Conservation (phyloP, 106 monocot genomes). For the Allium fistulosum region DNA sequence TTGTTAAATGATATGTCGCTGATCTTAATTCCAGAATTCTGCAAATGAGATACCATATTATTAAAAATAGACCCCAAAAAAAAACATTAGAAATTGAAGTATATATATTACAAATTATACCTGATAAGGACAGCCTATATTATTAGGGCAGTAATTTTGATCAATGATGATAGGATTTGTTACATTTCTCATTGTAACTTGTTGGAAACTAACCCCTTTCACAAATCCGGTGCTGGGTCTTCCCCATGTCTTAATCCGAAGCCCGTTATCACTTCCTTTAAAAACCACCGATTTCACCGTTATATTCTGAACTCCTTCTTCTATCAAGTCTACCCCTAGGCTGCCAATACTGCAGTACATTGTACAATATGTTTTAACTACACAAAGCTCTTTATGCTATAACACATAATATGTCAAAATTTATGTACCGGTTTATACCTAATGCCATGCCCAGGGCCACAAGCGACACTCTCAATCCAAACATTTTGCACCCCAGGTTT, state of each 20-base stretch:
- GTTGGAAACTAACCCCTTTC: constrained; percentile 9
- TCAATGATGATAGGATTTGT: constrained; percentile 16
- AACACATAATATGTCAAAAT: neutral
- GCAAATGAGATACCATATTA: too few relatives aligned
- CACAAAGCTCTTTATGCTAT: too few relatives aligned
- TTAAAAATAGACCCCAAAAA: too few relatives aligned
- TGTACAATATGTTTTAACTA: too few relatives aligned
- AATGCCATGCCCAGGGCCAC: constrained; percentile 48
- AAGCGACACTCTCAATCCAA: constrained; percentile 21
- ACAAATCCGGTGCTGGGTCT: constrained; percentile 7
- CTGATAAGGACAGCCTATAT: constrained; percentile 29
- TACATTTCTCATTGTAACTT: constrained; percentile 15
- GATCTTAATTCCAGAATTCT: constrained; percentile 10
- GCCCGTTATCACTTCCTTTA: constrained; percentile 17
- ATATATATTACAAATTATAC: neutral
- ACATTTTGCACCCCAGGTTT: constrained; percentile 19
- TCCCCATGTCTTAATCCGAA: constrained; percentile 29
- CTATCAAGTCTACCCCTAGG: neutral
- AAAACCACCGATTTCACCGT: constrained; percentile 17
- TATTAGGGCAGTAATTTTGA: constrained; percentile 23
- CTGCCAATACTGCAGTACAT: constrained; percentile 14
- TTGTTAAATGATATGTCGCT: constrained; percentile 5
- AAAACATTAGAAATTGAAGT: too few relatives aligned
- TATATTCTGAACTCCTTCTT: constrained; percentile 14
- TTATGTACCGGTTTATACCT: constrained; percentile 1